These are phyloP conservation scores for Cicer yamashitae DNA, from an alignment of 306 rosid genomes.

Conservation along the genomic window DNA sequence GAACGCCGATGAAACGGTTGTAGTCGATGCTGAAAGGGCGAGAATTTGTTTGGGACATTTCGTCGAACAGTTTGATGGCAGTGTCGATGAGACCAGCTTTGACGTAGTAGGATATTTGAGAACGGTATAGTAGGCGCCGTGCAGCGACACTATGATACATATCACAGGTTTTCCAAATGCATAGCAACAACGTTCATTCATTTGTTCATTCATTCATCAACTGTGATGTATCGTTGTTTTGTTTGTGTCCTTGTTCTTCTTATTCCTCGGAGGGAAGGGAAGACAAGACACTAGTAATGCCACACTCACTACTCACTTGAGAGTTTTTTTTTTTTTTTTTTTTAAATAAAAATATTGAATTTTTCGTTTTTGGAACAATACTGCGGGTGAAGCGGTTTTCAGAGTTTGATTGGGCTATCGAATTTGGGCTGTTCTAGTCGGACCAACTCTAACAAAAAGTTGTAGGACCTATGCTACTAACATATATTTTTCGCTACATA, in stretches of 20 bases:
- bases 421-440: not conserved
- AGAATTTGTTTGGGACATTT: slow-evolving; percentile 83
- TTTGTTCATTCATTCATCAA: slow-evolving; percentile 8
- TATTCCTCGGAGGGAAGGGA: not conserved
- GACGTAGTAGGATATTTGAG: slow-evolving; percentile 63
- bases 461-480: not conserved
- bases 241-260: not conserved
- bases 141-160: slow-evolving; percentile 81
- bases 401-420: not conserved
- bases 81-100: slow-evolving; percentile 76
- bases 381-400: not conserved
- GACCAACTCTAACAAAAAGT: not conserved
- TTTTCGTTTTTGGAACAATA: too few relatives aligned
- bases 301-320: too few relatives aligned
- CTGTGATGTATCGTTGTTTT: not conserved
- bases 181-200: slow-evolving; percentile 44
- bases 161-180: slow-evolving; percentile 60
- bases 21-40: slow-evolving; percentile 77
- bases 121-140: slow-evolving; percentile 77
- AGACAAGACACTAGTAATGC: not conserved
- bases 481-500: not conserved
- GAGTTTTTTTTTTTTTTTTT: too few relatives aligned
- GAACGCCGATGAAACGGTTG: slow-evolving; percentile 89
- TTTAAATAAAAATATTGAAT: too few relatives aligned
- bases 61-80: slow-evolving; percentile 79